Evolutionary conservation across 2,329 filamentous ascomycete genomes (phyloP).

Genomic region (Scedosporium dehoogii): DNA sequence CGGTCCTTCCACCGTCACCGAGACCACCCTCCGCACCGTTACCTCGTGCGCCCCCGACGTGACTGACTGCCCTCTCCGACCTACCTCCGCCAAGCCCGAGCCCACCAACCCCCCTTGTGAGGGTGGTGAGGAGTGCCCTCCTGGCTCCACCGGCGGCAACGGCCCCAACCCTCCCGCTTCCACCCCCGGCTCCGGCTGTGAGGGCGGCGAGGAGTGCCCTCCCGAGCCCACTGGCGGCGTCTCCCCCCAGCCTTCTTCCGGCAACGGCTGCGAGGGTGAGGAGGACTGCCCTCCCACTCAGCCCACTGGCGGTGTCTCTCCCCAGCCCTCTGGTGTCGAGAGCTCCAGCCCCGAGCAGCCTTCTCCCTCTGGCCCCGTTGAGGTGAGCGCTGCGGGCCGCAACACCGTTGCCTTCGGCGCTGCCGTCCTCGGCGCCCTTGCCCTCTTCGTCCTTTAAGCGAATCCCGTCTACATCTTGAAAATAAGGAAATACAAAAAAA

Average conservation of each 20-base stretch:
- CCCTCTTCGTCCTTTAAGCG: neutral
- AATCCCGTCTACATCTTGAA: no score
- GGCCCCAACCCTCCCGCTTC: neutral
- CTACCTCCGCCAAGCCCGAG: neutral
- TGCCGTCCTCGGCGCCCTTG: constrained; percentile 11
- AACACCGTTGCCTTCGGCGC: neutral
- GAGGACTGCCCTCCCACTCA: neutral
- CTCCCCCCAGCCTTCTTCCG: neutral
- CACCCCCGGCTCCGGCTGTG: neutral
- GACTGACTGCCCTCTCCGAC: constrained; percentile 2
- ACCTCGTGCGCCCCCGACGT: neutral
- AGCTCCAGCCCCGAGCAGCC: neutral
- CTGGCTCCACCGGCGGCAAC: neutral
- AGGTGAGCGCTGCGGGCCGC: neutral
- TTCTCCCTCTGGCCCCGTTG: neutral
- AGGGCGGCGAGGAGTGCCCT: neutral
- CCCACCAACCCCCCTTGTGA: neutral
- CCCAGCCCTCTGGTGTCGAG: neutral
- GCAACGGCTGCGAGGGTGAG: neutral
- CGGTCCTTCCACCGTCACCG: neutral
- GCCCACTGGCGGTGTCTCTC: neutral
- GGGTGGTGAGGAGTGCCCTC: neutral
- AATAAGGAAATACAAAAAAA: neutral
- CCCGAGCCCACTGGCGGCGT: neutral
- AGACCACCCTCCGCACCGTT: neutral